These are phyloP conservation scores for Beauveria bassiana DNA, from an alignment of 2,329 filamentous ascomycete species.

Conservation along the genomic window DNA sequence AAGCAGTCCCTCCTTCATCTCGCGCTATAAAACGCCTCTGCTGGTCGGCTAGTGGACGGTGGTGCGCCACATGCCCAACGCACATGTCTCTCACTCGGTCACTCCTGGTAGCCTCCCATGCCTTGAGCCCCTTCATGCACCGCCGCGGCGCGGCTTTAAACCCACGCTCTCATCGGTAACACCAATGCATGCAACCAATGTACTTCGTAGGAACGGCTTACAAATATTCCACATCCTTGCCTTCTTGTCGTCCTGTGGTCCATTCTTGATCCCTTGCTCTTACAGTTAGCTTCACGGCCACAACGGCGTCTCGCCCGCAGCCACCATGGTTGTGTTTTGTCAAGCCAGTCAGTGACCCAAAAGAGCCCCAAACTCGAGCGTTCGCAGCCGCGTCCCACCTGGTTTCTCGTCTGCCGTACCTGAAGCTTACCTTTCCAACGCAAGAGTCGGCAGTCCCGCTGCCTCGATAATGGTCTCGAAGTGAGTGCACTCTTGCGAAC, in stretches of 20 bases:
- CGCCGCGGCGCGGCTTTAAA: neutral
- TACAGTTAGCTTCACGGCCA: neutral
- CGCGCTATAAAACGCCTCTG: neutral
- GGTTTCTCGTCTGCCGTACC: neutral
- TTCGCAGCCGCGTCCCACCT: neutral
- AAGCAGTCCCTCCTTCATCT: neutral
- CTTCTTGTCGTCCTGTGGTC: neutral
- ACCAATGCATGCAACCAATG: neutral
- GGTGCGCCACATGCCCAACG: neutral
- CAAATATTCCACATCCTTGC: neutral
- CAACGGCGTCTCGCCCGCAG: neutral
- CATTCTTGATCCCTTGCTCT: neutral
- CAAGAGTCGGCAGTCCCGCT: neutral
- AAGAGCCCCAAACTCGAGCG: neutral
- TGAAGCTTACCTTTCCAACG: neutral
- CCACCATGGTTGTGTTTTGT: neutral
- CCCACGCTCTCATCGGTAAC: neutral
- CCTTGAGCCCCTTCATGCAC: neutral
- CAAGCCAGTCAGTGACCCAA: constrained; percentile 5
- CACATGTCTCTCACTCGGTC: neutral
- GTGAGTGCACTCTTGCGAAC: neutral
- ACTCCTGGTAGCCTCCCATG: neutral
- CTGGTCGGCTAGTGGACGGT: neutral
- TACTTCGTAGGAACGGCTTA: neutral
- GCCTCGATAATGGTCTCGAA: neutral